These are phyloP conservation scores for Malus domestica DNA, from an alignment of 306 rosid species.

Conservation along the genomic window DNA sequence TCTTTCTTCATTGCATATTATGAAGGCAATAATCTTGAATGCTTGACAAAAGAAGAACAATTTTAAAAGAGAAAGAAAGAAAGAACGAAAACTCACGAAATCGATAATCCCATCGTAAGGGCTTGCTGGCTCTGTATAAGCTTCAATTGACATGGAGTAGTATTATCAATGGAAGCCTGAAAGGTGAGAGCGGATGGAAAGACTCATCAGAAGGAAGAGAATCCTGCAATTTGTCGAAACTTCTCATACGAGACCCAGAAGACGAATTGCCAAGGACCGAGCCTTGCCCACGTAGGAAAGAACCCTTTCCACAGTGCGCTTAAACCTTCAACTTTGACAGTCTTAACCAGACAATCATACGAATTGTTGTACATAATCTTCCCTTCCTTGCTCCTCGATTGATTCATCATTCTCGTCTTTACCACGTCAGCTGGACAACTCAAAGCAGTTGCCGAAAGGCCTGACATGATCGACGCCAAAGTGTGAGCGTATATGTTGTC, in stretches of 20 bases:
- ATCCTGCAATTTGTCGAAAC: conserved; percentile 65
- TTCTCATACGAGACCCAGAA: conserved; percentile 93
- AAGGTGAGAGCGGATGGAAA: not conserved
- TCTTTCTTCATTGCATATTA: not conserved
- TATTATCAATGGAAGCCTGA: not conserved
- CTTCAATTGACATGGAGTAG: too few relatives aligned
- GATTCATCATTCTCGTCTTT: conserved; percentile 91
- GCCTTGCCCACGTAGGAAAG: conserved; percentile 93
- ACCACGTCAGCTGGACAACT: conserved; percentile 95
- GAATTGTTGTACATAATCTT: conserved; percentile 43
- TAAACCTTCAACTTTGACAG: conserved; percentile 68
- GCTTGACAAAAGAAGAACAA: not conserved
- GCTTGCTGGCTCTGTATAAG: too few relatives aligned
- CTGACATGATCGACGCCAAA: conserved; percentile 69
- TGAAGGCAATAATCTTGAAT: not conserved
- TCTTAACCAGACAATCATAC: conserved; percentile 71
- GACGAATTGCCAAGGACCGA: conserved; percentile 91
- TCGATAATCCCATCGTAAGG: not conserved
- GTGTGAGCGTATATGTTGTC: conserved; percentile 74
- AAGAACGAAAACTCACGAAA: not conserved
- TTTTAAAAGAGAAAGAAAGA: not conserved
- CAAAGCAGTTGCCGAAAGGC: conserved; percentile 65
- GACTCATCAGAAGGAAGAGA: conserved; percentile 56
- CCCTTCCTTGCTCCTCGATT: conserved; percentile 41
- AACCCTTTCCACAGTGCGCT: conserved; percentile 90